Evolutionary conservation across 345 rosid species (phyloP).

Genomic region (Lumnitzera littorea): DNA sequence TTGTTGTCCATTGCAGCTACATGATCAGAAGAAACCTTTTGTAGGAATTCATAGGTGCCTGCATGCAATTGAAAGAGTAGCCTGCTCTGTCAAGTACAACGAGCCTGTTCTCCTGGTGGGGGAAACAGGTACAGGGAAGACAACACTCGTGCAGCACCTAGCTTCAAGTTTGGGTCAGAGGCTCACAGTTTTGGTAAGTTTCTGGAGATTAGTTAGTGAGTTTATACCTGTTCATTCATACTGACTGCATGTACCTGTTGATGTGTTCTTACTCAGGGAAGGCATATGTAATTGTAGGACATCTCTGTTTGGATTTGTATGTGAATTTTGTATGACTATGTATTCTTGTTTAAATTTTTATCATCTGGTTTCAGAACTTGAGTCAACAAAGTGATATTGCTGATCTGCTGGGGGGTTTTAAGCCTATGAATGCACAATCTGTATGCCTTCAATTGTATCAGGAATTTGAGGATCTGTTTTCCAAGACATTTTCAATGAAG

Average conservation of each 20-base stretch:
- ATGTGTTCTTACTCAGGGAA: too few species aligned
- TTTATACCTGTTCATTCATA: neutral
- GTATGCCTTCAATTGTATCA: constrained; percentile 62
- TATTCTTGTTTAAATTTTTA: neutral
- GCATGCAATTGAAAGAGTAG: constrained; percentile 70
- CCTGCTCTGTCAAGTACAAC: constrained; percentile 70
- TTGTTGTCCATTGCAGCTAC: constrained; percentile 35
- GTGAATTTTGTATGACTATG: too few species aligned
- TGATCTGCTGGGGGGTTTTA: constrained; percentile 93
- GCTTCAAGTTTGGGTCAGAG: constrained; percentile 76
- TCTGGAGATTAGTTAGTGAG: neutral
- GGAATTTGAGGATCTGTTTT: constrained; percentile 57
- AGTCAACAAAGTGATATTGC: constrained; percentile 97
- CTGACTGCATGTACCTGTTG: neutral
- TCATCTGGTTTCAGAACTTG: constrained; percentile 52
- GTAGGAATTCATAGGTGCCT: constrained; percentile 74
- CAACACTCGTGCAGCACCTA: constrained; percentile 87
- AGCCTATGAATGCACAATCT: constrained; percentile 71
- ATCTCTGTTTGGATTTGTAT: too few species aligned
- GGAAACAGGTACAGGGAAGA: constrained; percentile 99
- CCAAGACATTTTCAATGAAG: constrained; percentile 39
- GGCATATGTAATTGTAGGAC: too few species aligned
- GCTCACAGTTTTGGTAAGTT: constrained; percentile 81
- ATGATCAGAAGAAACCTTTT: constrained; percentile 40
- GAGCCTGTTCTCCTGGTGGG: constrained; percentile 98